Conservation (phyloP, 2,329 filamentous ascomycete genomes). For the Trichoderma sp. region DNA sequence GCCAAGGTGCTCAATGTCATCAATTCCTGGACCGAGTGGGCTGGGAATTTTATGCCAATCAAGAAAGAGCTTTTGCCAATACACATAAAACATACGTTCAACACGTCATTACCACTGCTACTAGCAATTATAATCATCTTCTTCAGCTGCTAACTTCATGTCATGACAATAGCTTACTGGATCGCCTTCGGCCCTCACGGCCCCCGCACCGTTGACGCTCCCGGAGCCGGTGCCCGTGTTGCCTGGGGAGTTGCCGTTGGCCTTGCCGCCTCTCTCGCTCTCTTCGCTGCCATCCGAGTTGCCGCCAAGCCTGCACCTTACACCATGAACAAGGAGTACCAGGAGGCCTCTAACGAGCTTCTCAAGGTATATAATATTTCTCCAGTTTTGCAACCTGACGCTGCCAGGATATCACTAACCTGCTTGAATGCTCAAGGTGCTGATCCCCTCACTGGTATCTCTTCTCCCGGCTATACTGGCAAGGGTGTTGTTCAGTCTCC, state of each 20-base stretch:
- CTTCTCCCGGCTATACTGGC: slow-evolving; percentile 76
- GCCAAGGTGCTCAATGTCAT: not conserved
- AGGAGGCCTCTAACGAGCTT: slow-evolving; percentile 93
- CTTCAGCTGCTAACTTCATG: slow-evolving; percentile 39
- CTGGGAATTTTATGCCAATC: not conserved
- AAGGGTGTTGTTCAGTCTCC: slow-evolving; percentile 76
- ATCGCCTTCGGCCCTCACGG: slow-evolving; percentile 98
- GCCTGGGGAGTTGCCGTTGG: slow-evolving; percentile 71
- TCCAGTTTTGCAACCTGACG: no score
- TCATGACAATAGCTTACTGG: slow-evolving; percentile 79
- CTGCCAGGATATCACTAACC: not conserved
- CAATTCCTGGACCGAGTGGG: not conserved
- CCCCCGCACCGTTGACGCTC: slow-evolving; percentile 78
- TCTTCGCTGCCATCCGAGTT: slow-evolving; percentile 73
- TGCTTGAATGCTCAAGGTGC: slow-evolving; percentile 67
- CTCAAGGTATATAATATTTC: slow-evolving; percentile 63
- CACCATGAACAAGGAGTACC: slow-evolving; percentile 97
- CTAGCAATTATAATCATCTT: not conserved
- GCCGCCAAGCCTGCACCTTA: slow-evolving; percentile 72
- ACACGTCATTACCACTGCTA: not conserved
- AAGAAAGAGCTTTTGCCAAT: not conserved
- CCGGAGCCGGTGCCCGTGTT: slow-evolving; percentile 82
- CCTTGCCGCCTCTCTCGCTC: slow-evolving; percentile 62
- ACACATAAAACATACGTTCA: not conserved
- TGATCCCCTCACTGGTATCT: slow-evolving; percentile 84